phyloP scores from a whole-genome alignment of 139 green algal species.

The Tetradesmus lagerheimii region DNA sequence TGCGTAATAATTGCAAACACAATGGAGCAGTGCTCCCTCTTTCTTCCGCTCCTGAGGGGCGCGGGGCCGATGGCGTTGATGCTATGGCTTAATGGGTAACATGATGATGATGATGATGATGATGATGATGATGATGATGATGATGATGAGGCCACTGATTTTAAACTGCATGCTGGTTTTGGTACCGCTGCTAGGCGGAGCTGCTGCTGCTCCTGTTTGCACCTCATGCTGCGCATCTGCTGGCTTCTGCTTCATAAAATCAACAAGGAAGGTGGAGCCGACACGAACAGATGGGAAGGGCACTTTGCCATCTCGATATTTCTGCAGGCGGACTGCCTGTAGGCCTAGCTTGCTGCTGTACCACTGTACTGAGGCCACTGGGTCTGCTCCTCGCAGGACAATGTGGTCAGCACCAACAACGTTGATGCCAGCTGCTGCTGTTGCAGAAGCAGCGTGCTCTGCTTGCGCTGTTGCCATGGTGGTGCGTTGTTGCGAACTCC shows the following conservation, averaged over 20 bases:
- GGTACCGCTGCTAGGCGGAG: background rate
- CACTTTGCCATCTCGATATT: constrained; percentile 12
- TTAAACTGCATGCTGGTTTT: no score
- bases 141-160: no score
- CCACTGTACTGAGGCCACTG: constrained; percentile 21
- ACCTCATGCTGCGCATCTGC: background rate
- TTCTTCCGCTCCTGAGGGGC: no score
- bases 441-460: background rate
- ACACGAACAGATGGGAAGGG: constrained; percentile 32
- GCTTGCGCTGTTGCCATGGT: background rate
- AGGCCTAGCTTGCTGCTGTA: constrained; percentile 19
- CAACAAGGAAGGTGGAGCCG: constrained; percentile 42
- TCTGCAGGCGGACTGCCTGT: constrained; percentile 14
- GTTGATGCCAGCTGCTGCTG: background rate
- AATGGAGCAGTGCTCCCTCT: no score
- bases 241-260: constrained; percentile 20
- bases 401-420: constrained; percentile 33
- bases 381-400: constrained; percentile 25
- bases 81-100: no score
- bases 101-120: no score
- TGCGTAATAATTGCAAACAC: no score
- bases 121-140: no score
- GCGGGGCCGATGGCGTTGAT: no score
- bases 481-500: background rate
- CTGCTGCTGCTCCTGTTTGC: background rate